Evolutionary conservation across 164 flowering plant species (phyloP), one percentile per base, ranked within the genome.

Genomic region (Vitis rotundifolia): DNA sequence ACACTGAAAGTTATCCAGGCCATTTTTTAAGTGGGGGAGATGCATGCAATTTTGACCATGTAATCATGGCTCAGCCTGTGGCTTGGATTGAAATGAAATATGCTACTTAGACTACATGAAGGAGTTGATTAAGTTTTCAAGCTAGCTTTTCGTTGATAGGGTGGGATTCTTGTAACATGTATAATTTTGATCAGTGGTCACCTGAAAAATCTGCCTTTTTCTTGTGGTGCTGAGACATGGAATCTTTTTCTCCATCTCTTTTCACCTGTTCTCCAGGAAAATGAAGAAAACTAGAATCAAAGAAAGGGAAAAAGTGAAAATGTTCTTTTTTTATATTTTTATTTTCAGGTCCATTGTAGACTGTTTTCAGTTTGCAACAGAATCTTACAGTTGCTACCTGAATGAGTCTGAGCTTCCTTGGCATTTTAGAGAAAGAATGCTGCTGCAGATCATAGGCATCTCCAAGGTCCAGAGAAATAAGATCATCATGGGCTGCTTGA

Each of bases 341-440:
- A 13, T 14, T 59, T 8, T 2, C 18, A 7, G 44, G 15, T 47
- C 2, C 16, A 6, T 9, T 9, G 13, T 15, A 47, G 15, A 64
- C 16, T 4, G 14, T 12, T 51, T 3, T 12, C 2, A 47, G 52
- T 13, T 14, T 8, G 13, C 11, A 9, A 55, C 11, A 26, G 8
- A 3, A 29, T 44, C 71, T 69, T 70, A 81, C 77, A 37, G 53
- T 75, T 37, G 59, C 28, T 15, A 73, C 48, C 18, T 60, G 71
- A 12, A 70, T 12, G 28, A 62, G 58, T 68, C 50, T 62, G 18
- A 82, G 82, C 76, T 79, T 82, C 75, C 85, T 79, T 37, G 77
- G 78, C 73, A 75, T 66, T 9, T 44, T 61, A 49, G 56, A 54
- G 19, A 14, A 54, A 59, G 75, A 37, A 65, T 11, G 63, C 29